Evolutionary conservation across 306 rosid species (phyloP), one percentile per base, ranked within the genome.

Genomic region (Abrus pulchellus): DNA sequence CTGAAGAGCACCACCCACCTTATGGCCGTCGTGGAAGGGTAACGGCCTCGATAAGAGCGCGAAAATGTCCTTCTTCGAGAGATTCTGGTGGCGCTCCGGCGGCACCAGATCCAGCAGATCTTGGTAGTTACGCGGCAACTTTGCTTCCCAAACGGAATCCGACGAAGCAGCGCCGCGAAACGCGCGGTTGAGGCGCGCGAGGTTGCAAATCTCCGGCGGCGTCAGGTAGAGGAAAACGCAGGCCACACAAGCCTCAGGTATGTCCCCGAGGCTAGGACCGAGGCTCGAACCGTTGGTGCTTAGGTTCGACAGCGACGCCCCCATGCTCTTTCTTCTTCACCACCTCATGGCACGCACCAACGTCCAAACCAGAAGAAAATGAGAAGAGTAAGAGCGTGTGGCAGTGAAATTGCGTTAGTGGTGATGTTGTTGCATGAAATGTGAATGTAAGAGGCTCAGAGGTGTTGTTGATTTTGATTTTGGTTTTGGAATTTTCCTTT

Each of bases 141-240:
- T 94, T 2, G 92, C 3, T 77, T 94, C 90, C 98, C 97, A 94
- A 3, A 94, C 94, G 40, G 87, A 72, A 83, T 94, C 97, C 7
- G 98, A 87, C 33, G 98, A 92, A 55, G 97, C 94, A 3, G 97
- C 97, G 5, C 97, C 97, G 4, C 97, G 92, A 57, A 94, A 94
- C 1, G 97, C 92, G 33, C 92, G 85, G 68, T 91, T 94, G 45
- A 94, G 90, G 33, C 97, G 86, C 6, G 98, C 97, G 4, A 94
- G 80, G 73, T 91, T 94, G 80, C 98, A 94, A 72, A 91, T 94
- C 90, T 94, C 95, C 55, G 91, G 98, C 50, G 97, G 97, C 62
- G 94, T 82, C 9, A 94, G 89, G 74, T 92, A 76, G 34, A 91
- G 80, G 73, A 94, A 92, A n/a, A 92, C 97, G 73, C 97, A 86